Base-by-base conservation (phyloP, 1,284 basidiomycete genomes). In the Grifola frondosa region DNA sequence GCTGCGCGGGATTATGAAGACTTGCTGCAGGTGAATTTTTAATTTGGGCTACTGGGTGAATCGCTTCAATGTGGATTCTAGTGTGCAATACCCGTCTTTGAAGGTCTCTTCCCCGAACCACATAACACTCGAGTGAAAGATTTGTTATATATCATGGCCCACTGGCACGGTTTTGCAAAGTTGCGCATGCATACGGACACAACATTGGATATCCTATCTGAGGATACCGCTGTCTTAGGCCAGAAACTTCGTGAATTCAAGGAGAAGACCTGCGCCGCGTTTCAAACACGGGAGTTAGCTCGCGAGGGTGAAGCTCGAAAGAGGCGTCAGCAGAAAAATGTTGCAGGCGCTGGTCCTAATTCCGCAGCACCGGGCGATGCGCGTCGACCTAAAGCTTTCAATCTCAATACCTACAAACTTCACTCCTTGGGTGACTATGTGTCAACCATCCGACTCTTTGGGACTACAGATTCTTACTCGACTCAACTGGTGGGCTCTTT, bases 141-240 rank as follows among this genome's bases (percentile, higher is more conserved):
- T 2, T 45, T 67, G 0, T 48, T 67, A 0, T 65, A 50, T 46
- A 16, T 29, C 1, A 21, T 57, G 5, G 53, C 53, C 1, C 30
- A 55, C 10, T 62, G 61, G 59, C 64, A 66, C 37, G 57, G 48
- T 1, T 33, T 62, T 1, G 61, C 61, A 0, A 65, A 66, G 43
- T 46, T 65, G 17, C 53, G 60, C 3, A 42, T 64, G 26, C 63
- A 65, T 34, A 63, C 60, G 5, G 55, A 60, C 5, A 36, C 23
- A 1, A 57, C 62, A 0, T 37, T 65, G 1, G 22, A 17, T 1
- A 25, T 47, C 16, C 44, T 64, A 3, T 37, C 54, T 1, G 11
- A 32, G 9, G 15, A 45, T 0, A 65, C 60, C 2, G 36, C 35
- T 1, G 24, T 16, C 2, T 44, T 64, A n/a, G 54, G 51, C 25